phyloP scores from a whole-genome alignment of 352 stramenopile genomes.

The Pseudoperonospora humuli region DNA sequence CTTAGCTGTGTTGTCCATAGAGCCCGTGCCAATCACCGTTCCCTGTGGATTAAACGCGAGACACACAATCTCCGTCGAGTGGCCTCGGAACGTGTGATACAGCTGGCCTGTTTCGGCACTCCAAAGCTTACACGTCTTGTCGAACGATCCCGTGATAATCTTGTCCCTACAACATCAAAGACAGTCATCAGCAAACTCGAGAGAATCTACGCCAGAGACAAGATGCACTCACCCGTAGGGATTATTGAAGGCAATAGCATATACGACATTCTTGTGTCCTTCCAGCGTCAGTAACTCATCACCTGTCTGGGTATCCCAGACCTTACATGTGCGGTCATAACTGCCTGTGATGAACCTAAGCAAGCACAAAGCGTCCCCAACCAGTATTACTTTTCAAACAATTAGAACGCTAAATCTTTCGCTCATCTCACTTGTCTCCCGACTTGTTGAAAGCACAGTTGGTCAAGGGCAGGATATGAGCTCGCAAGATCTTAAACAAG shows the following conservation, averaged over 20 bases:
- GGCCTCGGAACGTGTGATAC: conserved; percentile 92
- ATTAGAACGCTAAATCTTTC: background rate
- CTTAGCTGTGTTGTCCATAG: conserved; percentile 94
- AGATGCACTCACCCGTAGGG: conserved; percentile 86
- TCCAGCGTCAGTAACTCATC: conserved; percentile 91
- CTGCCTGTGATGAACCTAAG: conserved; percentile 91
- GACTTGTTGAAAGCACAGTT: conserved; percentile 97
- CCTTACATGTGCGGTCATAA: conserved; percentile 93
- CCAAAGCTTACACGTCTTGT: conserved; percentile 96
- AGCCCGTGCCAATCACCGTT: conserved; percentile 85
- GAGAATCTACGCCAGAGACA: background rate
- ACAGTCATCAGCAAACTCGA: background rate
- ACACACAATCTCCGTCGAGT: conserved; percentile 95
- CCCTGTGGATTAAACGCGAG: conserved; percentile 92
- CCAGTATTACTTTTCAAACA: too few relatives aligned
- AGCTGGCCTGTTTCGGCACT: conserved; percentile 89
- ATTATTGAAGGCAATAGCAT: conserved; percentile 96
- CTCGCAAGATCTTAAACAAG: conserved; percentile 93
- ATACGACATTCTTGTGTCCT: conserved; percentile 95
- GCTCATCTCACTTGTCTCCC: conserved; percentile 80
- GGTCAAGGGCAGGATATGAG: conserved; percentile 92
- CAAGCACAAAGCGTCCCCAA: too few relatives aligned
- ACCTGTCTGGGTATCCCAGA: conserved; percentile 92
- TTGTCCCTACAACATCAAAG: conserved; percentile 55
- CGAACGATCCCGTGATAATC: conserved; percentile 93